Evolutionary conservation across 306 rosid species (phyloP).

Genomic region (Astragalus glycyphyllos): DNA sequence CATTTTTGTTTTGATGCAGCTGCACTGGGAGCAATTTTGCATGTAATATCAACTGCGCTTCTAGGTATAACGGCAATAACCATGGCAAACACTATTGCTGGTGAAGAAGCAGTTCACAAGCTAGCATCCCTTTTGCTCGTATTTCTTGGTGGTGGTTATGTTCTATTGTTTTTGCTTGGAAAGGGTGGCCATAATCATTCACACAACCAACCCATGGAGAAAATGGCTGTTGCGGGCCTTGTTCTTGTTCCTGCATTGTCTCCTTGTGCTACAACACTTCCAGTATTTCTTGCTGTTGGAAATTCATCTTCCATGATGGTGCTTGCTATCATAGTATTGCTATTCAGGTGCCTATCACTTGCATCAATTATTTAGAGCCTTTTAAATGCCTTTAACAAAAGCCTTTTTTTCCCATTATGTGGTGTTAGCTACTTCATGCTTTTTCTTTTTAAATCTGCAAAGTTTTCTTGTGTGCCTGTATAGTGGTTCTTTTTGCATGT

Average conservation of each 20-base stretch:
- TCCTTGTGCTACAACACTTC: constrained; percentile 97
- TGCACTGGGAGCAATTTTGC: constrained; percentile 93
- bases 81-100: constrained; percentile 95
- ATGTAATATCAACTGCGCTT: constrained; percentile 86
- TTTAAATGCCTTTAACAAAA: neutral
- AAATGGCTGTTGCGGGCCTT: constrained; percentile 97
- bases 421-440: no score
- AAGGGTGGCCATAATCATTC: constrained; percentile 91
- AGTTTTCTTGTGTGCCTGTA: neutral
- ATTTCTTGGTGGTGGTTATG: constrained; percentile 85
- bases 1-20: constrained; percentile 57
- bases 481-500: neutral
- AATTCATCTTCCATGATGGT: constrained; percentile 95
- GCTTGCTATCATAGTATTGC: constrained; percentile 84
- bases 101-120: constrained; percentile 94
- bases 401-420: no score
- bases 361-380: neutral
- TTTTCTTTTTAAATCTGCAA: neutral
- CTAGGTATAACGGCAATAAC: constrained; percentile 95
- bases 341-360: constrained; percentile 69
- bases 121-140: constrained; percentile 88
- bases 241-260: constrained; percentile 93
- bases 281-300: constrained; percentile 94
- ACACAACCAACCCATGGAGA: constrained; percentile 95
- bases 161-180: constrained; percentile 69